Conservation (phyloP, 2,329 filamentous ascomycete species). For the Mariannaea sp. region DNA sequence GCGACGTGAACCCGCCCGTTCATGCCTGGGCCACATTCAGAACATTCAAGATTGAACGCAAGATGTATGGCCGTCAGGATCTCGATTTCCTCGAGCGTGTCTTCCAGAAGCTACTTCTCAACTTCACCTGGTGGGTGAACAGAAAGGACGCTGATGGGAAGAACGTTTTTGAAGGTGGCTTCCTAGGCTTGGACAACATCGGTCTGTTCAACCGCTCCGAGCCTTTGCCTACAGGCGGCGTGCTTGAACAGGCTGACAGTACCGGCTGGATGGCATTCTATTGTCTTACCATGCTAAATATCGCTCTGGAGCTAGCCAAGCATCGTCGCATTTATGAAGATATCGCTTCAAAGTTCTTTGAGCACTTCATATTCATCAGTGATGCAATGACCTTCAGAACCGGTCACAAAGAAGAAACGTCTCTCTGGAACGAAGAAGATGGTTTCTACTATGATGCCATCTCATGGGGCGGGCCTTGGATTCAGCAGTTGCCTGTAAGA, state of each 20-base stretch:
- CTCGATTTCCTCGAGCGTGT: conserved; percentile 94
- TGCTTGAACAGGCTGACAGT: conserved; percentile 94
- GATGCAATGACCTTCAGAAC: conserved; percentile 92
- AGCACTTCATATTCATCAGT: conserved; percentile 97
- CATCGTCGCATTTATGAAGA: conserved; percentile 95
- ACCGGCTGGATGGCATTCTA: conserved; percentile 99
- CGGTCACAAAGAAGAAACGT: conserved; percentile 73
- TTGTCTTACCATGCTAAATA: conserved; percentile 95
- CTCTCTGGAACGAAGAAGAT: conserved; percentile 94
- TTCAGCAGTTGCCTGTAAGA: conserved; percentile 87
- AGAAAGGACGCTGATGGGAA: conserved; percentile 93
- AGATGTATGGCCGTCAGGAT: conserved; percentile 93
- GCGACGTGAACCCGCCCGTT: conserved; percentile 94
- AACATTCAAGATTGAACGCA: conserved; percentile 97
- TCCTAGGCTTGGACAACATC: conserved; percentile 95
- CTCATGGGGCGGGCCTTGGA: conserved; percentile 92
- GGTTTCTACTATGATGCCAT: conserved; percentile 99
- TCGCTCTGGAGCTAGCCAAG: conserved; percentile 91
- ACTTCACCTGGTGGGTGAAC: conserved; percentile 99
- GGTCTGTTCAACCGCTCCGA: conserved; percentile 97
- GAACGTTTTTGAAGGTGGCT: conserved; percentile 96
- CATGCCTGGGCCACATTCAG: conserved; percentile 96
- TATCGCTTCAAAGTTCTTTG: conserved; percentile 97
- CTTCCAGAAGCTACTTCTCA: conserved; percentile 93
- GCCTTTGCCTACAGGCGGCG: conserved; percentile 88